A percentile compares a stretch with the other conserved stretches of the same genome.
Conservation (phyloP, 2,329 filamentous ascomycete species). For the Paraphoma chrysanthemicola region DNA sequence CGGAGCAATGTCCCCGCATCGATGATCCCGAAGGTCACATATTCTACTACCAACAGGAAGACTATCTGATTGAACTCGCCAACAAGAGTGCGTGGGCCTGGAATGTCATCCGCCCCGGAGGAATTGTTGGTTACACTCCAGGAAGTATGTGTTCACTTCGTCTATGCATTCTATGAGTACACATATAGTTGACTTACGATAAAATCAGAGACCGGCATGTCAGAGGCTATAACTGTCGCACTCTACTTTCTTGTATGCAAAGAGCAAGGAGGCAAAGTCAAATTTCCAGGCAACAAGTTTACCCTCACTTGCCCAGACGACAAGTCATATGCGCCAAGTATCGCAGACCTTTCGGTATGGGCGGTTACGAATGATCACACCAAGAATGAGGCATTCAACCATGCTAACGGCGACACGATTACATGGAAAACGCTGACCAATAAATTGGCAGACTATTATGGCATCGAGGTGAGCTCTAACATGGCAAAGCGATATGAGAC, state of each 20-base stretch:
- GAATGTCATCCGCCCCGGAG: slow-evolving; percentile 2
- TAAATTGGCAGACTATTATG: background rate
- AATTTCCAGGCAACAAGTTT: too few species aligned
- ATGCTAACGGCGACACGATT: slow-evolving; percentile 3
- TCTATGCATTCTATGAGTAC: background rate
- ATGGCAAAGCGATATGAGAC: too few species aligned
- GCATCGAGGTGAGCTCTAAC: too few species aligned
- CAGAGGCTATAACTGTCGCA: too few species aligned
- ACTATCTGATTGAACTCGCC: background rate
- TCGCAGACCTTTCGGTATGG: slow-evolving; percentile 3
- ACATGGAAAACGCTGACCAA: background rate
- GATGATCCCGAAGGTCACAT: too few species aligned
- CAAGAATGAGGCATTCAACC: slow-evolving; percentile 2
- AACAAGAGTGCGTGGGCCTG: background rate
- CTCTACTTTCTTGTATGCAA: too few species aligned
- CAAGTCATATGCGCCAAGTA: background rate
- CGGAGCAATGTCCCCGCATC: too few species aligned
- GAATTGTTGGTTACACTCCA: slow-evolving; percentile 2
- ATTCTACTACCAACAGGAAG: too few species aligned
- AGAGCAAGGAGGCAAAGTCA: too few species aligned
- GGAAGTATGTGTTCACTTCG: background rate
- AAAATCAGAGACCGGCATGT: too few species aligned
- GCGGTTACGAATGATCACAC: background rate
- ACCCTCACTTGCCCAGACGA: background rate
- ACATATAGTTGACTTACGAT: too few species aligned